Conservation (phyloP, 2,329 filamentous ascomycete genomes). For the Aspergillus nomiae region DNA sequence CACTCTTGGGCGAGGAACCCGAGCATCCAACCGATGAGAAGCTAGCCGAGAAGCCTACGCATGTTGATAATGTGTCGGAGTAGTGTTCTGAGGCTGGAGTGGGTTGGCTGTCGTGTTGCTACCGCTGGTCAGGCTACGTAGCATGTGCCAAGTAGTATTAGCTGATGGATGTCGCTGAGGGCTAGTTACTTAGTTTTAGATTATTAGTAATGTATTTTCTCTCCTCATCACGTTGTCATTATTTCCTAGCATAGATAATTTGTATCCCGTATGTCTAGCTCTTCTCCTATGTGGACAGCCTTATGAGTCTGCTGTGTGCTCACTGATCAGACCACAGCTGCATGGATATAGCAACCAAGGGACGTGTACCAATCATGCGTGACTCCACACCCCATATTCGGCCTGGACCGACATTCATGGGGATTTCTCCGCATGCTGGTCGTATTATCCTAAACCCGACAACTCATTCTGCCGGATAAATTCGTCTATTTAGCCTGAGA, state of each 20-base stretch:
- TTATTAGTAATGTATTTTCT: not conserved
- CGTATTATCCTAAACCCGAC: not conserved
- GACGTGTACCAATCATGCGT: not conserved
- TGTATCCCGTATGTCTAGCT: not conserved
- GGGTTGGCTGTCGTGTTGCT: not conserved
- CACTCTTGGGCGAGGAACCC: slow-evolving; percentile 28
- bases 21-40: slow-evolving; percentile 13
- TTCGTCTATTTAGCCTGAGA: not conserved
- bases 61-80: slow-evolving; percentile 1
- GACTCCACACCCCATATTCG: not conserved
- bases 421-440: not conserved
- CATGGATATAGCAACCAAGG: not conserved
- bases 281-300: too few relatives aligned
- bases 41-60: slow-evolving; percentile 6
- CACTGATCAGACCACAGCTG: not conserved
- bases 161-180: not conserved
- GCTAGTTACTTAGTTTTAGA: not conserved
- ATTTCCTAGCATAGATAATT: not conserved
- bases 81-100: not conserved
- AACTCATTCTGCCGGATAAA: not conserved
- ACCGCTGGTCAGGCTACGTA: not conserved
- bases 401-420: not conserved
- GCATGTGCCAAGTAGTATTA: not conserved
- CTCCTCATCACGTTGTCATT: not conserved
- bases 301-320: too few relatives aligned